phyloP scores from a whole-genome alignment of 768 basidiomycete genomes.

The Podaxis sp. region DNA sequence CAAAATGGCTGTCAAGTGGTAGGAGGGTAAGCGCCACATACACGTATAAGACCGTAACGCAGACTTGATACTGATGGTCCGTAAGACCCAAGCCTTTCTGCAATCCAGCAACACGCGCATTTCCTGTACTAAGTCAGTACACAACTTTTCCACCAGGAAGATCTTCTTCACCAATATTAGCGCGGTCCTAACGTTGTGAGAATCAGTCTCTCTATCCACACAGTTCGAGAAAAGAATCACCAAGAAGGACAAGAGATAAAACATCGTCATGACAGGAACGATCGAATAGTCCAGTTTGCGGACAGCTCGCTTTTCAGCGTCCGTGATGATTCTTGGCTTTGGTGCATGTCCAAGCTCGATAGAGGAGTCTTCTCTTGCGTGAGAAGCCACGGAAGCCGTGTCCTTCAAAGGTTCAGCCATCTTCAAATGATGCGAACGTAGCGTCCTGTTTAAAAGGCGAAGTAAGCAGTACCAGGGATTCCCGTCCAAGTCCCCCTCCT shows the following conservation, averaged over 20 bases:
- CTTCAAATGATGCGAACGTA: not conserved
- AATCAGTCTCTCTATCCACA: not conserved
- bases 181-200: conserved; percentile 24
- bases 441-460: too few relatives aligned
- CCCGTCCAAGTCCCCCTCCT: too few relatives aligned
- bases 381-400: not conserved
- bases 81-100: conserved; percentile 37
- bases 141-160: not conserved
- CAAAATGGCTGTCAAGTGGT: not conserved
- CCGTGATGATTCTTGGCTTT: conserved; percentile 8
- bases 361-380: not conserved
- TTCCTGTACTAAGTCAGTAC: conserved; percentile 21
- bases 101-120: conserved; percentile 46
- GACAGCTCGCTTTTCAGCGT: conserved; percentile 18
- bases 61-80: conserved; percentile 34
- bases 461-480: too few relatives aligned
- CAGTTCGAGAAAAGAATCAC: conserved; percentile 15
- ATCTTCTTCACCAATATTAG: conserved; percentile 27
- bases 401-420: not conserved
- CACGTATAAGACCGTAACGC: conserved; percentile 29
- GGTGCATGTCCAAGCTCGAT: not conserved
- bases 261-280: conserved; percentile 33
- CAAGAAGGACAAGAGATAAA: conserved; percentile 33
- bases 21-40: conserved; percentile 10
- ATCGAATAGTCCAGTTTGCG: conserved; percentile 27